Base-by-base conservation (phyloP, 169 alveolate genomes). In the Eimeria maxima region DNA sequence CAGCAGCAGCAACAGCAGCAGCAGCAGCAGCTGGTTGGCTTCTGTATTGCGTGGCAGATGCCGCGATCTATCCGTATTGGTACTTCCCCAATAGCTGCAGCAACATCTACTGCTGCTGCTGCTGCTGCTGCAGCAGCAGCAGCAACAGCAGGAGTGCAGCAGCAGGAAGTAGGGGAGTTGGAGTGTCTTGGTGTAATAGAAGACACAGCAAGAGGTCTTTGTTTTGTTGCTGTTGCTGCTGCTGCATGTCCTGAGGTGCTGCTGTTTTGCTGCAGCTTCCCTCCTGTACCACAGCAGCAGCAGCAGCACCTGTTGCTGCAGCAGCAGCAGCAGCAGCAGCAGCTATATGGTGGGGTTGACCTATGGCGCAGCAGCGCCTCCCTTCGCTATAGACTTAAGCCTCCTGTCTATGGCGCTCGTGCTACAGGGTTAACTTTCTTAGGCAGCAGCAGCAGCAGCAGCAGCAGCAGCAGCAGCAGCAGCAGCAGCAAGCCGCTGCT, bases 381-480 rank as follows among this genome's bases (percentile, higher is more conserved):
- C 27, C 83, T 73, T 20, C 33, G 45, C 16, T 73, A 73, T 27
- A 4, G 83, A 4, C 83, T 73, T n/a, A n/a, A 27, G 45, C 83
- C 83, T 42, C 44, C 50, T 22, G 38, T n/a, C 45, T 14, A 44
- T 8, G 55, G 50, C 18, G 33, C 63, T n/a, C 53, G 87, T 13
- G 87, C 60, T 3, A 13, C 87, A 16, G 87, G 87, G 3, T 38
- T 76, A 60, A 29, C 87, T 45, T 20, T 76, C 57, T 76, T 76
- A 60, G 18, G 38, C 55, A 29, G 38, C 50, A n/a, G 84, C 84
- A n/a, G 50, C 84, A 44, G 60, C 87, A 38, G 60, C 87, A 76
- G 38, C 87, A 76, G 87, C 87, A 44, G 60, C 87, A 76, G 87
- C 87, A 44, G 87, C 87, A 44, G 87, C 57, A 76, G 57, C 63